Percentiles rank a stretch among this genome's conserved stretches.
Evolutionary conservation across 345 rosid species (phyloP).

Genomic region (Anacardium occidentale): DNA sequence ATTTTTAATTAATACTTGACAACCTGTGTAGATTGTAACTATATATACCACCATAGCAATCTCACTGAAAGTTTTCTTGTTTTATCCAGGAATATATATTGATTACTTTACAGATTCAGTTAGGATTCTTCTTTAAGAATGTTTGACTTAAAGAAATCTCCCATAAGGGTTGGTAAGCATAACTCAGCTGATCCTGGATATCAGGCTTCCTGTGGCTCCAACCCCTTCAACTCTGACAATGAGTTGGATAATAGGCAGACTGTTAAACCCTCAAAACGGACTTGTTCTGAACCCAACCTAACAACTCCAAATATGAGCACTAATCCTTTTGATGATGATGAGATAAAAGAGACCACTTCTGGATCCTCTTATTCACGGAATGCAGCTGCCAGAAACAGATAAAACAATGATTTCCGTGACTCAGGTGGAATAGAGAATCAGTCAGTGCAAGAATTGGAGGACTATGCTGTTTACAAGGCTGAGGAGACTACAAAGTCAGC

Average conservation of each 20-base stretch:
- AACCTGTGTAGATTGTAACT: background rate
- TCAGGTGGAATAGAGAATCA: conserved; percentile 86
- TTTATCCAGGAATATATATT: conserved; percentile 31
- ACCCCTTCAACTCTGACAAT: conserved; percentile 86
- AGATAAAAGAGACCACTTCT: conserved; percentile 28
- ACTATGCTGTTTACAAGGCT: conserved; percentile 82
- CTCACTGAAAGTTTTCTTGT: conserved; percentile 20
- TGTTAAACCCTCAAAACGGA: conserved; percentile 48
- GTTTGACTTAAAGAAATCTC: conserved; percentile 72
- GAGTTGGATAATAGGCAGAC: conserved; percentile 49
- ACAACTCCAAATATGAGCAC: conserved; percentile 31
- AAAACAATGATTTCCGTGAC: conserved; percentile 79
- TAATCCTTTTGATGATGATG: conserved; percentile 58
- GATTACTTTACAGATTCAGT: conserved; percentile 24
- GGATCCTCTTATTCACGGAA: conserved; percentile 38
- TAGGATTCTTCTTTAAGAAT: conserved; percentile 35
- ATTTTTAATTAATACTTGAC: background rate
- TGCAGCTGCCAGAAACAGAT: conserved; percentile 46
- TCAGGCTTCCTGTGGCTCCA: conserved; percentile 41
- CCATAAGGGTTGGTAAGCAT: conserved; percentile 52
- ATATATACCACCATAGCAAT: background rate
- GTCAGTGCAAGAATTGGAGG: conserved; percentile 82
- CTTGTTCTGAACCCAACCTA: conserved; percentile 60
- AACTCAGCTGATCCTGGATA: conserved; percentile 45
- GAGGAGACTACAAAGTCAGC: conserved; percentile 90